Conservation (phyloP, 2,329 filamentous ascomycete genomes). For the Colletotrichum liriopes region DNA sequence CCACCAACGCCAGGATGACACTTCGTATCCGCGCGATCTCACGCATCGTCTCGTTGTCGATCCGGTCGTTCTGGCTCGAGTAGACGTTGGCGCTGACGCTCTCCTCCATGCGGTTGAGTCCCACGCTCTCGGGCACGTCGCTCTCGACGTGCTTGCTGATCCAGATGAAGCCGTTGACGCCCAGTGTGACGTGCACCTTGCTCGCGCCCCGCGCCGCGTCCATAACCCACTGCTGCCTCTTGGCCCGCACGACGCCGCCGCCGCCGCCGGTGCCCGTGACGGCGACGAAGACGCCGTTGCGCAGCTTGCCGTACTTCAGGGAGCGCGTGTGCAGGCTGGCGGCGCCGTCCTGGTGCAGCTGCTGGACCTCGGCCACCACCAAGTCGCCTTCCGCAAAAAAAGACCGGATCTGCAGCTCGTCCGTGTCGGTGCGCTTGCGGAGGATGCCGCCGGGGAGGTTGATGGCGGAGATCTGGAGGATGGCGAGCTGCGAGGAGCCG, state of each 20-base stretch:
- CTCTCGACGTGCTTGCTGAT: constrained; percentile 86
- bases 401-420: constrained; percentile 96
- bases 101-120: constrained; percentile 92
- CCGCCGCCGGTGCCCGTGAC: constrained; percentile 88
- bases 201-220: constrained; percentile 69
- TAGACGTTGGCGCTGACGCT: constrained; percentile 88
- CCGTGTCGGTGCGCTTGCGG: constrained; percentile 91
- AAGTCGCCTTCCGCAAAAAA: constrained; percentile 98
- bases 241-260: constrained; percentile 85
- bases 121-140: constrained; percentile 70
- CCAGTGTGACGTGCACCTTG: constrained; percentile 88
- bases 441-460: constrained; percentile 96
- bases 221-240: constrained; percentile 91
- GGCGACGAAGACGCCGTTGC: constrained; percentile 91
- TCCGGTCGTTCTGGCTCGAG: constrained; percentile 93
- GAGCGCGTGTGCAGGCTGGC: constrained; percentile 91
- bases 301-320: constrained; percentile 93
- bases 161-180: constrained; percentile 98
- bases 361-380: constrained; percentile 94
- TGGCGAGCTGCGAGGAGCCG: constrained; percentile 86
- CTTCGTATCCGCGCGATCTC: constrained; percentile 90
- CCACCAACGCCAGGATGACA: constrained; percentile 86
- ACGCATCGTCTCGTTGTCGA: constrained; percentile 81
- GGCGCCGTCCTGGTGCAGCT: constrained; percentile 86
- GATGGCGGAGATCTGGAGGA: constrained; percentile 88